Base-by-base conservation (phyloP, 495 filamentous ascomycete genomes). In the Aspergillus haitiensis region DNA sequence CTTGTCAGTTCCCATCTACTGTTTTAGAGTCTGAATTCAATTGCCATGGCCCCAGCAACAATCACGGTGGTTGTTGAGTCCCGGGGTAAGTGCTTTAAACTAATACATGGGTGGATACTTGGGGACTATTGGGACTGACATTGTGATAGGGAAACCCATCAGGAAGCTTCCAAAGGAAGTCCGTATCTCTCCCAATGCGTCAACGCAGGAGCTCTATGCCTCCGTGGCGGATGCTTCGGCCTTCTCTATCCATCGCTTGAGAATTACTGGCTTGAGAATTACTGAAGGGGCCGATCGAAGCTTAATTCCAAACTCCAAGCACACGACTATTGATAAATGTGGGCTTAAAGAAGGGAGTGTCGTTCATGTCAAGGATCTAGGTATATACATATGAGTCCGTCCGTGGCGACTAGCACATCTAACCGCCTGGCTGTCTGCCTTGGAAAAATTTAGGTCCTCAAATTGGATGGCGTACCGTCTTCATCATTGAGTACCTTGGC, bases 391-490 rank as follows among this genome's bases (percentile, higher is more conserved):
- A 13, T 31, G 7, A 16, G 35, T 36, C 52, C 10, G 16, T 12
- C 10, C 18, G 7, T 8, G 3, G 16, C n/a, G 18, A 27, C 6
- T 34, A 11, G 6, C 44, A 3, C 59, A 36, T 1, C 48, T 44
- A 33, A 16, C 32, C 34, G 52, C 39, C 4, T 48, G 11, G 11
- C n/a, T 39, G 21, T 54, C 35, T 40, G 8, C 40, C 21, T 47
- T 47, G n/a, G 6, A 16, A 33, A 18, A 12, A 4, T 62, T 33
- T 61, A 97, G 93, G 94, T 49, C 88, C 88, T 34, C 94, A 98
- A 74, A 89, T 97, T 58, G 85, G 84, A 51, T 98, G 94, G 94
- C 88, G 86, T 59, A 93, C 91, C 53, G 95, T 97, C 67, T 98
- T 92, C 78, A 74, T 96, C 58, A 85, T 97, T 72, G 94, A 98